phyloP scores from a whole-genome alignment of 2,329 filamentous ascomycete species.

The Talaromyces sp. region DNA sequence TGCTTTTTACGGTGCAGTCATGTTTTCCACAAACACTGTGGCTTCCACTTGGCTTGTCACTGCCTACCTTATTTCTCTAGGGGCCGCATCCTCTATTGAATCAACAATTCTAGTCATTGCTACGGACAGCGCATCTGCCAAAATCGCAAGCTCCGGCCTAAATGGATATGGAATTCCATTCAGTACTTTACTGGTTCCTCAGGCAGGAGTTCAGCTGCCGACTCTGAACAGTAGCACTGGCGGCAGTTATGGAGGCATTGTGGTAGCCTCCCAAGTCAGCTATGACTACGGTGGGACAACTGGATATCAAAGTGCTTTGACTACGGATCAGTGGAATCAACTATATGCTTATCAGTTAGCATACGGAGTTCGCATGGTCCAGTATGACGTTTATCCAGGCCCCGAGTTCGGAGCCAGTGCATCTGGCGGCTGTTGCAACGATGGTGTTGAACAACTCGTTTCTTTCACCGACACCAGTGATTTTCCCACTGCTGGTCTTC shows the following conservation, averaged over 20 bases:
- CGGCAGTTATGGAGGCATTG: constrained; percentile 58
- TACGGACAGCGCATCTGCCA: constrained; percentile 46
- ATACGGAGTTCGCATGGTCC: constrained; percentile 59
- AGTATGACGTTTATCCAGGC: constrained; percentile 54
- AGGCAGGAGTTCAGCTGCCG: constrained; percentile 49
- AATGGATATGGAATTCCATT: constrained; percentile 60
- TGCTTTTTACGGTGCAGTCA: neutral
- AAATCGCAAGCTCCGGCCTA: constrained; percentile 50
- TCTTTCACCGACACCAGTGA: constrained; percentile 51
- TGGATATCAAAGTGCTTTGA: constrained; percentile 51
- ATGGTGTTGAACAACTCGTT: constrained; percentile 47
- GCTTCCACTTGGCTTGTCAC: constrained; percentile 17
- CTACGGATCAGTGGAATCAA: constrained; percentile 51
- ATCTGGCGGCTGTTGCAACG: constrained; percentile 44
- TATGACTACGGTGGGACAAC: constrained; percentile 46
- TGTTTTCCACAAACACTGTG: neutral
- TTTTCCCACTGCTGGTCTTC: constrained; percentile 54
- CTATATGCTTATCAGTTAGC: constrained; percentile 55
- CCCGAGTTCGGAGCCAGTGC: constrained; percentile 45
- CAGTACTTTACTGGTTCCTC: constrained; percentile 52
- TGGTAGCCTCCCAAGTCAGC: constrained; percentile 51
- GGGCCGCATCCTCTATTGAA: constrained; percentile 16
- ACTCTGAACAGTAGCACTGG: constrained; percentile 45
- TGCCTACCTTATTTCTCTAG: constrained; percentile 9
- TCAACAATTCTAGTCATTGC: constrained; percentile 54